Base-by-base conservation (phyloP, 441 rosid species). In the Croton laevigatus region DNA sequence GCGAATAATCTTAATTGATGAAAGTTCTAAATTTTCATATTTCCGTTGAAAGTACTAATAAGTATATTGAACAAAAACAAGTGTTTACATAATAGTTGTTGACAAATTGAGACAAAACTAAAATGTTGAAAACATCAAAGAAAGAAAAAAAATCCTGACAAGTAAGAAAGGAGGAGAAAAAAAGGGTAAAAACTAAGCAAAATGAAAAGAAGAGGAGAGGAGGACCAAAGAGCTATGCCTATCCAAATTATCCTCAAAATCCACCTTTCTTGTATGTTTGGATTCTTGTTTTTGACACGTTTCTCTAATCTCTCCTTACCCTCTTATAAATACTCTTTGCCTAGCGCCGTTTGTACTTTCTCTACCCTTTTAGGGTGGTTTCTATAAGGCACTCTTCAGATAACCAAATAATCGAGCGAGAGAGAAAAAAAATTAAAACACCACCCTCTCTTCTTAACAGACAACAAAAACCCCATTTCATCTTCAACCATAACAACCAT, bases 271-370 rank as follows among this genome's bases (percentile, higher is more conserved):
- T 37, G 44, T 36, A 17, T 67, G 73, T 74, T 72, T 69, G 76
- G 82, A 74, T 70, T 49, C 74, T 74, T 74, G 72, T 46, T 48
- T 72, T 70, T 40, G 80, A 78, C 75, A 82, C 70, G 75, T 75
- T 73, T 79, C 75, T 69, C 20, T 64, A 66, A 40, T 54, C 32
- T 23, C 32, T 27, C 22, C 7, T 58, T 19, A 65, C 42, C 10
- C 48, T 59, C 62, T 46, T 83, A 81, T 79, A 81, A 80, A 84
- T 79, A 75, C 70, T 58, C 66, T 68, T 69, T 67, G 78, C 78
- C 76, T 0, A 5, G 44, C 17, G 0, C 0, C 13, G 20, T 22
- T 17, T 19, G 5, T 60, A 34, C 10, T 66, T 69, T 63, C 69
- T 75, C 71, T 66, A 17, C 75, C 76, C 73, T 68, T 78, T 68